Conservation (phyloP, 495 filamentous ascomycete species). For the Annulohypoxylon bovei region DNA sequence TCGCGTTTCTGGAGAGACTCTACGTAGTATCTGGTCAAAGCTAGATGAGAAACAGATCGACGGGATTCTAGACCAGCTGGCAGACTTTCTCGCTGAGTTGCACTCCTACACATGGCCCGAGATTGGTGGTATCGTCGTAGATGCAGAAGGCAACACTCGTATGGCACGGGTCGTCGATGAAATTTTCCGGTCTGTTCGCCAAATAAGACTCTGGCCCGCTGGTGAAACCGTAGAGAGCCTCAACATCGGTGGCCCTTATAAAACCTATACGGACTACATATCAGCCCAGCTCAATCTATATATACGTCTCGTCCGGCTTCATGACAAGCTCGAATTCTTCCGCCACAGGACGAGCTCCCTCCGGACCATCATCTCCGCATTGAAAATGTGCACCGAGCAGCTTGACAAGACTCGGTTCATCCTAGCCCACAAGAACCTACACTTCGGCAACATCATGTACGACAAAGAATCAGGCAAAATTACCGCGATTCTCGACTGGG, state of each 20-base stretch:
- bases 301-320: constrained; percentile 37
- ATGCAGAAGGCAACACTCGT: not conserved
- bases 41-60: constrained; percentile 28
- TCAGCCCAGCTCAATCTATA: constrained; percentile 33
- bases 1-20: constrained; percentile 36
- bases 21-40: constrained; percentile 43
- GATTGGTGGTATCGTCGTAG: constrained; percentile 37
- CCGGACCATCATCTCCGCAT: constrained; percentile 13
- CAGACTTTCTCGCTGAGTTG: constrained; percentile 44
- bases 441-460: constrained; percentile 52
- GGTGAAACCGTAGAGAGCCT: constrained; percentile 39
- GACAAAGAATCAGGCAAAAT: constrained; percentile 40
- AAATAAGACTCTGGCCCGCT: constrained; percentile 40
- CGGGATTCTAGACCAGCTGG: constrained; percentile 44
- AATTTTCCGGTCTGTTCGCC: constrained; percentile 46
- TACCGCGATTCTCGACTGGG: constrained; percentile 54
- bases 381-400: not conserved
- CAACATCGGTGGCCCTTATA: constrained; percentile 34
- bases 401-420: constrained; percentile 42
- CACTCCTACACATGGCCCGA: constrained; percentile 38
- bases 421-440: constrained; percentile 53
- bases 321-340: constrained; percentile 38
- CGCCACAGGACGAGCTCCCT: constrained; percentile 42
- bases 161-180: constrained; percentile 44
- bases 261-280: constrained; percentile 38